Evolutionary conservation across 371 early-diverging fungal genomes (phyloP), one percentile per base, ranked within the genome.

Genomic region (Mucor sp.): DNA sequence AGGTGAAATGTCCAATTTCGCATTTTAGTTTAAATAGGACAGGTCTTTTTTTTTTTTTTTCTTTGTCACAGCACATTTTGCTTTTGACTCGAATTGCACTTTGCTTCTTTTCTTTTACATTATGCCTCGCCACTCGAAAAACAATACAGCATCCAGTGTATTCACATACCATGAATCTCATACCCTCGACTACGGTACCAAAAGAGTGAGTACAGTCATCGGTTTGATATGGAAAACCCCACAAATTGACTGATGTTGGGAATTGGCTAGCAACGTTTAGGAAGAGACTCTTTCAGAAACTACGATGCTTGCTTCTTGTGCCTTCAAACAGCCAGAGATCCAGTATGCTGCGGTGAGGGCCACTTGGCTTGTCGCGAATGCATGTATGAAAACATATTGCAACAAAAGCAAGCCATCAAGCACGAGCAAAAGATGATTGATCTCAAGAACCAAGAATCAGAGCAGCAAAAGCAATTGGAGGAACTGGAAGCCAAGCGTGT

Each of bases 101-200:
- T 12, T 35, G 11, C 6, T 35, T 35, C 1, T 33, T 19, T 57
- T 8, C 6, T 11, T 30, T n/a, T 19, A 27, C 19, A 30, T 44
- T 21, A 94, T 94, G 95, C 89, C 92, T 56, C 87, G 97, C 30
- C 99, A 98, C 78, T 96, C 97, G 8, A 97, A 97, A 74, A 97
- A 97, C 81, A 96, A 96, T 79, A 98, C 96, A 0, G 94, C 97
- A 14, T 86, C 90, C n/a, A 92, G 94, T 43, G 93, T 94, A 63
- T 98, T 97, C 76, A 98, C 98, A 15, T 92, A 95, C 76, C 95
- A 94, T 27, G 99, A 97, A 77, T 81, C 91, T 37, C 84, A 91
- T 65, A 88, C 90, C 76, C 82, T 95, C 6, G 91, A 93, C 44
- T 97, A 97, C 74, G 99, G 99, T 37, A 96, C 96, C 0, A 91